These are phyloP conservation scores for Didymella sp. DNA, from an alignment of 2,329 filamentous ascomycete species.

Conservation along the genomic window DNA sequence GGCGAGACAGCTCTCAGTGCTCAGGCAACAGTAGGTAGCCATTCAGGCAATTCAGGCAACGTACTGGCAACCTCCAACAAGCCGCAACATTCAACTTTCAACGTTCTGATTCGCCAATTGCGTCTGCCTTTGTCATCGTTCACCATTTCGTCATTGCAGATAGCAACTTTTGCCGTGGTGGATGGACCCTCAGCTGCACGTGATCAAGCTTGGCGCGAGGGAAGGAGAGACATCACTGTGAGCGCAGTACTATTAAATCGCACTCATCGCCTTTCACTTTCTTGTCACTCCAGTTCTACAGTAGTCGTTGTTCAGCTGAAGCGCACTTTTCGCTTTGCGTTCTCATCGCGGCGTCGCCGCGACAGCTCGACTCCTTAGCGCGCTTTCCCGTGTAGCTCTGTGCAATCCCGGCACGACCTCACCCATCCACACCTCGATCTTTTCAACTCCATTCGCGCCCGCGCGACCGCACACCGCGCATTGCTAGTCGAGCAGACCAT, in stretches of 20 bases:
- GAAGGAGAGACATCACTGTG: not conserved
- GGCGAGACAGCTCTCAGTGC: conserved; percentile 7
- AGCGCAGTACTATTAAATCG: conserved; percentile 13
- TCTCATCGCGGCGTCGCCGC: conserved; percentile 23
- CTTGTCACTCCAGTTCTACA: not conserved
- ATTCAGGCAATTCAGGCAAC: conserved; percentile 33
- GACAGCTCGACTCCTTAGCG: conserved; percentile 43
- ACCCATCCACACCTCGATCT: conserved; percentile 24
- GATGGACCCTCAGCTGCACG: conserved; percentile 5
- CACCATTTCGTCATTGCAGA: not conserved
- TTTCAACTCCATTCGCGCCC: conserved; percentile 28
- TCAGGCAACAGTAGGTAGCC: conserved; percentile 47
- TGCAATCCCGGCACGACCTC: conserved; percentile 19
- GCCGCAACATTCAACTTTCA: not conserved
- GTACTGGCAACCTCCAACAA: not conserved
- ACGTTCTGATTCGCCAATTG: conserved; percentile 1
- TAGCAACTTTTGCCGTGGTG: conserved; percentile 15
- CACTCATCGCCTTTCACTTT: not conserved
- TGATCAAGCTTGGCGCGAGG: conserved; percentile 3
- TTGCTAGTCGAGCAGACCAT: conserved; percentile 25
- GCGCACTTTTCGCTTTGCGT: conserved; percentile 27
- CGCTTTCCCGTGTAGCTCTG: conserved; percentile 39
- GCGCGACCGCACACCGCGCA: conserved; percentile 30
- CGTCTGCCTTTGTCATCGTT: not conserved
- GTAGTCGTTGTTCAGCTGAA: conserved; percentile 23